phyloP scores from a whole-genome alignment of 768 basidiomycete genomes.

The Auriscalpium orientale region DNA sequence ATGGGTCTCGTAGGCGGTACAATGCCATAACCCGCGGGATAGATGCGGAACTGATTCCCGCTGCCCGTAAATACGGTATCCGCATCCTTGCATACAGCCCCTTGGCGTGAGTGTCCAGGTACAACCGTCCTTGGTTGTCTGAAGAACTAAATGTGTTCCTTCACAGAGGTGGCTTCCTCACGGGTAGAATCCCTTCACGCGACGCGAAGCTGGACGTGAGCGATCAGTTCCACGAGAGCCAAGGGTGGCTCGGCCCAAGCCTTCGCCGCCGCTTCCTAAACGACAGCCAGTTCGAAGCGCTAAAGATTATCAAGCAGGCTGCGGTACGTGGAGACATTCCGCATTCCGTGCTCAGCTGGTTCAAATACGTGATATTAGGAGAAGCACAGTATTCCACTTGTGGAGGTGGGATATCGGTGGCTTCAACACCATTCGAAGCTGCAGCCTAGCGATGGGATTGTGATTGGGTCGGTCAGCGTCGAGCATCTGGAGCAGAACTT shows the following conservation, averaged over 20 bases:
- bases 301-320: constrained; percentile 31
- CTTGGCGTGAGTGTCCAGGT: constrained; percentile 30
- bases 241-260: constrained; percentile 31
- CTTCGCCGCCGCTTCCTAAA: constrained; percentile 40
- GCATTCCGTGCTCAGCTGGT: neutral
- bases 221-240: constrained; percentile 34
- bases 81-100: constrained; percentile 52
- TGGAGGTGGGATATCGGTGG: constrained; percentile 57
- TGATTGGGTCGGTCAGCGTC: constrained; percentile 41
- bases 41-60: constrained; percentile 45
- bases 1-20: constrained; percentile 28
- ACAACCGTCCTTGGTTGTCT: neutral
- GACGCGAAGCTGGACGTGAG: constrained; percentile 26
- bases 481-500: constrained; percentile 38
- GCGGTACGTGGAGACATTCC: constrained; percentile 26
- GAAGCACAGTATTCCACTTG: constrained; percentile 38
- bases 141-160: neutral
- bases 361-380: constrained; percentile 21
- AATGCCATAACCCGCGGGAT: constrained; percentile 42
- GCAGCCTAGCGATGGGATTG: constrained; percentile 35
- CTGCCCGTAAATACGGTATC: constrained; percentile 49
- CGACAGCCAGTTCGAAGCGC: constrained; percentile 35
- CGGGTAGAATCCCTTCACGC: constrained; percentile 38
- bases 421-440: constrained; percentile 48
- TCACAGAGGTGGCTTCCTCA: constrained; percentile 46